Base-by-base conservation (phyloP, 805 yeast species). In the Candida odintsovae region DNA sequence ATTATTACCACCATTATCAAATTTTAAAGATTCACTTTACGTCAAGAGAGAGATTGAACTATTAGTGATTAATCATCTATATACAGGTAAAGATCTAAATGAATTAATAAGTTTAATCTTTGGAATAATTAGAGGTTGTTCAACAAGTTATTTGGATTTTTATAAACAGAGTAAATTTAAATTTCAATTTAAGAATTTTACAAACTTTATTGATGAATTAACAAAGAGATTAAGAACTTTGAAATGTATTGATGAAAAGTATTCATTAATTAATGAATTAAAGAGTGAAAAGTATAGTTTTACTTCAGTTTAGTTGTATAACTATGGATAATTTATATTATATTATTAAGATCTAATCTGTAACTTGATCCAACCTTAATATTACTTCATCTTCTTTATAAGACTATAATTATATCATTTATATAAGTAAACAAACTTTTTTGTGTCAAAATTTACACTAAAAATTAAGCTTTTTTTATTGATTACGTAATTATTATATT, bases 11-110 rank as follows among this genome's bases (percentile, higher is more conserved):
- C 65, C 64, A 15, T 51, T 69, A 25, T 62, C 74, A 2, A 59
- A 72, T 3, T 56, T 63, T 36, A 64, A 63, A 38, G 71, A 72
- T 51, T 63, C 64, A 0, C 43, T 57, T 1, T 66, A 61, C 47
- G 64, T 70, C 1, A 63, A 64, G 48, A 57, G 69, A 35, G 63
- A 68, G 45, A 64, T 69, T 4, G 75, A 72, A 47, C 42, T 67
- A 18, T 40, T 64, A 10, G 53, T 69, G 4, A 49, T 65, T 8
- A 50, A 51, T 16, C 42, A 47, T 1, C 26, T 51, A 18, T 7
- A 21, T 26, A 38, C 21, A 6, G 22, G 38, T 6, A 42, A 37
- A 15, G 48, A 44, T 19, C 40, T 52, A 11, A 48, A 43, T 12
- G 55, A 48, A 21, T 29, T 56, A 26, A 48, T 53, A n/a, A 44